phyloP scores from a whole-genome alignment of 1,139 yeast species.

The Petasospora fabianii region DNA sequence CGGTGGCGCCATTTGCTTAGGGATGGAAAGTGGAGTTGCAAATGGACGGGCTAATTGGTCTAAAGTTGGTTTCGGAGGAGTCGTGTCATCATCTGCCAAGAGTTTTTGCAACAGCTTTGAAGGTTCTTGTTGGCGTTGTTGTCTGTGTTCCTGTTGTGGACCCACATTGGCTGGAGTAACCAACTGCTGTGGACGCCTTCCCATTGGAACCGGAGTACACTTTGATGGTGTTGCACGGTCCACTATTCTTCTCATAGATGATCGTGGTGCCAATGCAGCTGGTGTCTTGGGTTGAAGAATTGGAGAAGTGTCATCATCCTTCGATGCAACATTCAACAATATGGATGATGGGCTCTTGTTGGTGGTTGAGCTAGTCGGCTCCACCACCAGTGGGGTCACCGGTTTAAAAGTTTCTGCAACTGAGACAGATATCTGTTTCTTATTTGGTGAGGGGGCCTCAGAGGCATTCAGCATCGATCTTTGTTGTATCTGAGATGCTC shows the following conservation, averaged over 20 bases:
- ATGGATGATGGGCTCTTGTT: background rate
- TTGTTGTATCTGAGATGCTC: background rate
- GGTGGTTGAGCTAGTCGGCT: background rate
- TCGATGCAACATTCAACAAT: too few relatives aligned
- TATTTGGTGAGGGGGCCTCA: too few relatives aligned
- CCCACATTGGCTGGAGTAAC: background rate
- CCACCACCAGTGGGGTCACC: too few relatives aligned
- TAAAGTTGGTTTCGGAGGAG: background rate
- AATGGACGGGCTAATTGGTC: too few relatives aligned
- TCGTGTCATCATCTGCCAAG: constrained; percentile 4
- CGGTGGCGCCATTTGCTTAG: background rate
- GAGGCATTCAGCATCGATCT: too few relatives aligned
- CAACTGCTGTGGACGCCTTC: background rate
- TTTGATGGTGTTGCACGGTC: constrained; percentile 6
- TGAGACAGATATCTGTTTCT: too few relatives aligned
- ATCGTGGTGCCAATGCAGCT: constrained; percentile 1
- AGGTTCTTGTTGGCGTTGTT: background rate
- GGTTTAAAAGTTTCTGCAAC: too few relatives aligned
- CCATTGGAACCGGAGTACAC: constrained; percentile 7
- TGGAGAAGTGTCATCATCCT: too few relatives aligned
- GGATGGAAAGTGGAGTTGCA: background rate
- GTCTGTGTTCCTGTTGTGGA: too few relatives aligned
- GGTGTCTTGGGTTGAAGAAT: constrained; percentile 3
- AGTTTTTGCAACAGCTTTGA: constrained; percentile 3
- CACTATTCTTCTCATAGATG: background rate